Base-by-base conservation (phyloP, 352 stramenopile species). In the Phytopythium cucurbitacearum region DNA sequence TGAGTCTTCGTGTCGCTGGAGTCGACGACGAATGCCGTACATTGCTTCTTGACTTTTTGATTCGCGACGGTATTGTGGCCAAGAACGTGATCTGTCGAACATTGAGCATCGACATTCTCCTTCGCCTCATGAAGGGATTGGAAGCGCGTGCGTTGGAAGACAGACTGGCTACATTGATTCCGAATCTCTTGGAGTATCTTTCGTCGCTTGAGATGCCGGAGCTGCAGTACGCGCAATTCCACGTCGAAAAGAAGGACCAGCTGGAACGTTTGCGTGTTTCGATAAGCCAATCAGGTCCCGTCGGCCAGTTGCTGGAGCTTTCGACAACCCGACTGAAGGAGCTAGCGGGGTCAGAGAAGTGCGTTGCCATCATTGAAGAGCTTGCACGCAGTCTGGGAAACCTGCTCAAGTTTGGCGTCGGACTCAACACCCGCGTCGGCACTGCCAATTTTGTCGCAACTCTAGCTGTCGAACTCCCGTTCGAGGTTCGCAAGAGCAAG, bases 191-290 rank as follows among this genome's bases (percentile, higher is more conserved):
- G 15, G 78, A 89, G 52, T 93, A 87, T 51, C 57, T 93, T 48
- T 91, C 80, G n/a, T 93, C 83, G 1, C 40, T 93, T 5, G 83
- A 93, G 56, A 85, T 93, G 76, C 80, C 83, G 0, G 78, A 89
- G 54, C 64, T 93, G 0, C 83, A 93, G 60, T 93, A 93, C 49
- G 83, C 83, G 4, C 83, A 93, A 60, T 93, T 93, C 50, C 83
- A 93, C 40, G 83, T 93, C 35, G 65, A 90, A 51, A 87, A 93
- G 61, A 93, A 93, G 56, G 78, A 89, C 34, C 71, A 93, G 48
- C 61, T 93, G 12, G 83, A 93, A 51, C 74, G 80, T 5, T 52
- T 91, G n/a, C 78, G 83, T 46, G 75, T 93, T 7, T 87, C 74
- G 5, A 70, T 93, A 16, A 93, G 83, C 39, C 78, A 91, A 47